Evolutionary conservation across 164 flowering plant species (phyloP).

Genomic region (Euptelea pleiosperma): DNA sequence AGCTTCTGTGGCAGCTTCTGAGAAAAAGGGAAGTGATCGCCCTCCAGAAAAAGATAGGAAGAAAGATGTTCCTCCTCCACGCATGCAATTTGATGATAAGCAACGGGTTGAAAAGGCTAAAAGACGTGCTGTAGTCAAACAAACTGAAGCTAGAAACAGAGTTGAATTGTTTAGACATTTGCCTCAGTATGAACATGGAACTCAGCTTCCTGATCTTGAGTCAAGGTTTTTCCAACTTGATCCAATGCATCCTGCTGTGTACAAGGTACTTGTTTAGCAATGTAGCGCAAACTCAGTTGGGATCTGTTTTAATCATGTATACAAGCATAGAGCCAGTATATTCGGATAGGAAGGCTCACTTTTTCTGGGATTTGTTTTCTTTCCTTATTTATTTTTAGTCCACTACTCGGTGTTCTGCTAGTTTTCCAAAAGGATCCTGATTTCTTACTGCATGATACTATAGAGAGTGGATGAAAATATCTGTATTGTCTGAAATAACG

Average conservation of each 20-base stretch:
- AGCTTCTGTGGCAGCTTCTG: slow-evolving; percentile 40
- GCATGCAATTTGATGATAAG: slow-evolving; percentile 76
- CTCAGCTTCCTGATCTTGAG: slow-evolving; percentile 84
- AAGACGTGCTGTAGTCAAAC: slow-evolving; percentile 78
- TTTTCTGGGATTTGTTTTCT: too few relatives aligned
- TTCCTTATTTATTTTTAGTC: too few relatives aligned
- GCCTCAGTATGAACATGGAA: slow-evolving; percentile 96
- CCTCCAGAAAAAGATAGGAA: slow-evolving; percentile 75
- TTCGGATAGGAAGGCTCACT: too few relatives aligned
- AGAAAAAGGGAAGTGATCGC: slow-evolving; percentile 68
- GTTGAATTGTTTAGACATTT: slow-evolving; percentile 75
- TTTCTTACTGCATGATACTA: background rate
- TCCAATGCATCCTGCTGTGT: slow-evolving; percentile 84
- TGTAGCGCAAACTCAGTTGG: too few relatives aligned
- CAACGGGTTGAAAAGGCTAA: slow-evolving; percentile 87
- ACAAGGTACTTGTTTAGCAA: slow-evolving; percentile 60
- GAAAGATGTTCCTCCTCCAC: slow-evolving; percentile 78
- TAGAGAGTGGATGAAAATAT: background rate
- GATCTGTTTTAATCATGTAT: too few relatives aligned
- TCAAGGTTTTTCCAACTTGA: slow-evolving; percentile 80
- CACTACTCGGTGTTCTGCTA: background rate
- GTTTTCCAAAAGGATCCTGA: background rate
- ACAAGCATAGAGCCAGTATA: too few relatives aligned
- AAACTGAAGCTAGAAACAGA: slow-evolving; percentile 82
- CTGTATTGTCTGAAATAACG: too few relatives aligned